These are phyloP conservation scores for Diplodia seriata DNA, from an alignment of 2,329 filamentous ascomycete genomes.

Conservation along the genomic window DNA sequence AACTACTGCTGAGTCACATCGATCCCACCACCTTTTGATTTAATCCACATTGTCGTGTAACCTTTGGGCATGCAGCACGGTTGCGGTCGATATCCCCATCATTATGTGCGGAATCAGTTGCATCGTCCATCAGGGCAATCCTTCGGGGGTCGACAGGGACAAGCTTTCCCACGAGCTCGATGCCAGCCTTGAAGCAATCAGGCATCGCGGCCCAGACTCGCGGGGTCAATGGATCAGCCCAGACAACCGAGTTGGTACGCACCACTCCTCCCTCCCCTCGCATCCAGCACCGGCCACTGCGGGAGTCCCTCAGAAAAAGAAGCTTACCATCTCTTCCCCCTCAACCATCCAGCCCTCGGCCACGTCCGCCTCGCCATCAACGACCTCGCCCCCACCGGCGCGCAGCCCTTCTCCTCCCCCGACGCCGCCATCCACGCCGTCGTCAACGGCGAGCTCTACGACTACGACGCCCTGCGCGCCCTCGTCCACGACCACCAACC, in stretches of 20 bases:
- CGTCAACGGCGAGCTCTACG: constrained; percentile 68
- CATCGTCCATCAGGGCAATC: constrained; percentile 23
- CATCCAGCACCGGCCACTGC: neutral
- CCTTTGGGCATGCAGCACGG: neutral
- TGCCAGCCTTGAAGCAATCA: constrained; percentile 49
- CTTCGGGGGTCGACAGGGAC: neutral
- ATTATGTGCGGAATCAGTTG: constrained; percentile 29
- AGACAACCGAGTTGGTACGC: constrained; percentile 52
- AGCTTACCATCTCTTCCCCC: neutral
- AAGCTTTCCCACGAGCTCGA: constrained; percentile 34
- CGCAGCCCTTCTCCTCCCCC: constrained; percentile 41
- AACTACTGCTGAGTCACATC: neutral
- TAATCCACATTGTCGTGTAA: too few relatives aligned
- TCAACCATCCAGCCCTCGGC: constrained; percentile 36
- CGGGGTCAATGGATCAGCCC: constrained; percentile 55
- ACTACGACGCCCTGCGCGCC: constrained; percentile 55
- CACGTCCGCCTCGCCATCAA: constrained; percentile 42
- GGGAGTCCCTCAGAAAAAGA: too few relatives aligned
- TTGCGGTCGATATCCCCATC: neutral
- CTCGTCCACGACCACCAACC: constrained; percentile 42
- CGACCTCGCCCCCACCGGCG: constrained; percentile 38
- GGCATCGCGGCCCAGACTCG: constrained; percentile 57
- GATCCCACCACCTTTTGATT: neutral
- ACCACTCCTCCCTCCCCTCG: constrained; percentile 32
- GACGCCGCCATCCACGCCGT: constrained; percentile 56